Evolutionary conservation across 345 rosid genomes (phyloP).

Genomic region (Cardamine resedifolia): DNA sequence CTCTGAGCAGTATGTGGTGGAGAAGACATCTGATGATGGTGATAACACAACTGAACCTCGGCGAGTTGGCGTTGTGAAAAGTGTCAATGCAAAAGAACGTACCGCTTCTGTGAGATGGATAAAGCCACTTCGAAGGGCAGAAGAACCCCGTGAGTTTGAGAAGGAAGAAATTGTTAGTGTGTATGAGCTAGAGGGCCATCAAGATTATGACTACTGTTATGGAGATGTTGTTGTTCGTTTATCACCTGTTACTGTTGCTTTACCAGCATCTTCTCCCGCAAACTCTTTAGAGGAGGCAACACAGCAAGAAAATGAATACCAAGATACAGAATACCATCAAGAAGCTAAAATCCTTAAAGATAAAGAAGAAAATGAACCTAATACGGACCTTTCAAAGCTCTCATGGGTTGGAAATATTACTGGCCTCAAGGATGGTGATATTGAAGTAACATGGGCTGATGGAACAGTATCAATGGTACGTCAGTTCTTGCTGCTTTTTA

Average conservation of each 20-base stretch:
- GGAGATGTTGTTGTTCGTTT: slow-evolving; percentile 91
- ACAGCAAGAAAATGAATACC: slow-evolving; percentile 38
- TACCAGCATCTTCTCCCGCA: slow-evolving; percentile 39
- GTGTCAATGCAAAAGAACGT: slow-evolving; percentile 91
- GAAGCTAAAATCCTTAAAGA: slow-evolving; percentile 40
- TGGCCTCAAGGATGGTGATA: slow-evolving; percentile 89
- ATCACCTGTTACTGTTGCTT: slow-evolving; percentile 55
- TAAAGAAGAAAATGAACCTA: slow-evolving; percentile 41
- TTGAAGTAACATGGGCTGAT: slow-evolving; percentile 98
- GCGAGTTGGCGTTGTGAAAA: slow-evolving; percentile 82
- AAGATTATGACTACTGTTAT: slow-evolving; percentile 94
- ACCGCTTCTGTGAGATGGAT: slow-evolving; percentile 89
- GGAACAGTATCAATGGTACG: slow-evolving; percentile 91
- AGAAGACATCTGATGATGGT: slow-evolving; percentile 74
- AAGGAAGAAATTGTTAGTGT: slow-evolving; percentile 88
- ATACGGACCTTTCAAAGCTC: slow-evolving; percentile 51
- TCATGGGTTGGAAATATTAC: slow-evolving; percentile 98
- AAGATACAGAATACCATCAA: slow-evolving; percentile 36
- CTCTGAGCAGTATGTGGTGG: slow-evolving; percentile 90
- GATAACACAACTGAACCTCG: slow-evolving; percentile 61
- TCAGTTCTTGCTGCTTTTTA: slow-evolving; percentile 12
- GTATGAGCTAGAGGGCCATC: slow-evolving; percentile 94
- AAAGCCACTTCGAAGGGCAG: slow-evolving; percentile 67
- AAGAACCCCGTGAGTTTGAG: slow-evolving; percentile 86
- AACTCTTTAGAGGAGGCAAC: slow-evolving; percentile 42